Evolutionary conservation across 75 land plant genomes (phyloP), one percentile per base, ranked within the genome.

Genomic region (Selaginella tamariscina): DNA sequence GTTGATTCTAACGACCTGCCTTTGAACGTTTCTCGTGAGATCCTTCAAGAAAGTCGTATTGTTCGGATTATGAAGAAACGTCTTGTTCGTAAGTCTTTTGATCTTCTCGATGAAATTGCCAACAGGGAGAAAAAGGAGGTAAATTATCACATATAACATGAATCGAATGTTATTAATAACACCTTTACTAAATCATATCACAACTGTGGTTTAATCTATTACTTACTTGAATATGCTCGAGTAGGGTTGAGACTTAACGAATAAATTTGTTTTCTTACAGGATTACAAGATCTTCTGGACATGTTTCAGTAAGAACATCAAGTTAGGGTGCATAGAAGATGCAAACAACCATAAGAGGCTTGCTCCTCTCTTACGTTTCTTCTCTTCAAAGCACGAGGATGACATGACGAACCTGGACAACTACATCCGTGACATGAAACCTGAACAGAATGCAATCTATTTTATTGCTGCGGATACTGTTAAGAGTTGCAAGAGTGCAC

Each of bases 11-110:
- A 94, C 70, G 98, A 94, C 67, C 82, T 94, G 56, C 98, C 98
- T 70, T 81, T 94, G 33, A 94, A 94, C 77, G 98, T 94, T 27
- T 94, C 98, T 9, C 80, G 98, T 71, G 98, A 94, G 68, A 86
- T 89, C 24, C 86, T 89, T 49, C 98, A 95, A 77, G 99, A 95
- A 72, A 95, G 99, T 70, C 71, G 99, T 65, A 85, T 95, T 70
- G 99, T 94, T 30, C 80, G 99, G 62, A 87, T 95, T 23, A 95
- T 95, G 99, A 85, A 85, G 67, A 91, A 91, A 74, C 80, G 99
- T 33, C 89, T 95, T 69, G 92, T 95, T 2, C 76, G 92, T 30
- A 95, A 95, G 71, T 87, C 97, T 18, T 95, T 95, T 77, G 99
- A 95, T 72, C 90, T 95, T 96, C 80, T 92, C 70, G 85, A 90